These are phyloP conservation scores for Flaveria bidentis DNA, from an alignment of 129 eudicot species.

Conservation along the genomic window DNA sequence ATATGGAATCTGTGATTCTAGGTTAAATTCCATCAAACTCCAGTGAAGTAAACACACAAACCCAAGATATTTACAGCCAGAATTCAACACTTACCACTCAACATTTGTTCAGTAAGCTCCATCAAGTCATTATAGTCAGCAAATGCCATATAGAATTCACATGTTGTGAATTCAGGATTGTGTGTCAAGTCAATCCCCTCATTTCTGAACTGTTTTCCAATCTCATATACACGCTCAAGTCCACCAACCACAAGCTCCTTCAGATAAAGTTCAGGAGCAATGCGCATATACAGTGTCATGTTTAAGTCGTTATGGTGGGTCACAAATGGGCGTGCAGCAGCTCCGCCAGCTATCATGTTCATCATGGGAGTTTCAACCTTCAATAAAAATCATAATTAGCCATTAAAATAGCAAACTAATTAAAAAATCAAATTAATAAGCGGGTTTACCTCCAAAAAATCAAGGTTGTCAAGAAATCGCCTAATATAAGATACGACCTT, in stretches of 20 bases:
- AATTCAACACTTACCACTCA: slow-evolving; percentile 59
- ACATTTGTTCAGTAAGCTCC: slow-evolving; percentile 72
- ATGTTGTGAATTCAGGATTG: slow-evolving; percentile 92
- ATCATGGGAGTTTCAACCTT: slow-evolving; percentile 99
- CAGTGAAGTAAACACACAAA: not conserved
- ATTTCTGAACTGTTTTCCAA: slow-evolving; percentile 89
- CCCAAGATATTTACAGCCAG: not conserved
- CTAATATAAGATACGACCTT: slow-evolving; percentile 63
- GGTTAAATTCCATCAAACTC: no score
- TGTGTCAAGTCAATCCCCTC: slow-evolving; percentile 95
- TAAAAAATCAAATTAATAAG: not conserved
- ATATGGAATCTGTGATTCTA: no score
- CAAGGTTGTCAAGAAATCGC: slow-evolving; percentile 62
- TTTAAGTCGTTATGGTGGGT: slow-evolving; percentile 88
- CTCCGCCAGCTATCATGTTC: slow-evolving; percentile 99
- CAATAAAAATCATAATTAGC: not conserved
- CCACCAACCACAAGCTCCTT: slow-evolving; percentile 97
- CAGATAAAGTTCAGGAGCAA: slow-evolving; percentile 90
- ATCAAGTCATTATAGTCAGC: slow-evolving; percentile 88
- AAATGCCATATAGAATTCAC: slow-evolving; percentile 93
- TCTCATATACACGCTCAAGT: slow-evolving; percentile 87
- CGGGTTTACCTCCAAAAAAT: slow-evolving; percentile 69
- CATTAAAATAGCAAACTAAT: not conserved
- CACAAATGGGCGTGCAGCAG: slow-evolving; percentile 96
- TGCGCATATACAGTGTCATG: slow-evolving; percentile 90